Evolutionary conservation across 192 early-diverging fungal species (phyloP), one percentile per base, ranked within the genome.

Genomic region (Backusella westeae): DNA sequence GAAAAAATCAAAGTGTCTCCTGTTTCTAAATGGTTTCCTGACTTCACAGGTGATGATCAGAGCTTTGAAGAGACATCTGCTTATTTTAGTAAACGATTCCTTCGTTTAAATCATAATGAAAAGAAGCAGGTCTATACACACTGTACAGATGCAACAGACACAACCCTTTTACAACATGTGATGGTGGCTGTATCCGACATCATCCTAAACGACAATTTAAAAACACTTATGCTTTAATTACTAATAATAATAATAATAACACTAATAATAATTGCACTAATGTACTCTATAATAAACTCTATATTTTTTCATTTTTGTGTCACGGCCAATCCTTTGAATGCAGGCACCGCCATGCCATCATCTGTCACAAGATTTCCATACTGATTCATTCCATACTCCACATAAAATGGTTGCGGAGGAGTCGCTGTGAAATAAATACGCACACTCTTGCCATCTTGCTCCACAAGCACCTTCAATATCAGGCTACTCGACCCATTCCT

Each of bases 61-160:
- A 63, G 14, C 14, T 70, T 69, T 34, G 36, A 79, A 72, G 70
- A 71, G 19, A 34, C 85, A 6, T 56, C 59, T n/a, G 56, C 73
- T 12, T 88, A 86, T 72, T 86, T 88, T 44, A 67, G 77, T 41
- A 71, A 74, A 46, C 75, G 87, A 56, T 86, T 88, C 34, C 67
- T 74, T 59, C 79, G 82, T 1, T 44, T 88, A 29, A 88, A 88
- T 71, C 63, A 81, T 34, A 81, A 75, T 39, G 77, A 81, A 4
- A 75, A 80, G 34, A 89, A 89, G 67, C 77, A 86, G 17, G 81
- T 89, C 2, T 89, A 87, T 81, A 74, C 81, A 12, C 88, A 89
- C 74, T 85, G 82, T 46, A 86, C 88, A 2, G 83, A 86, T 69
- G 88, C 86, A 7, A 89, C 88, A 2, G 85, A 89, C 66, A 89